Base-by-base conservation (phyloP, 2,329 filamentous ascomycete species). In the Boeremia lycopersici region DNA sequence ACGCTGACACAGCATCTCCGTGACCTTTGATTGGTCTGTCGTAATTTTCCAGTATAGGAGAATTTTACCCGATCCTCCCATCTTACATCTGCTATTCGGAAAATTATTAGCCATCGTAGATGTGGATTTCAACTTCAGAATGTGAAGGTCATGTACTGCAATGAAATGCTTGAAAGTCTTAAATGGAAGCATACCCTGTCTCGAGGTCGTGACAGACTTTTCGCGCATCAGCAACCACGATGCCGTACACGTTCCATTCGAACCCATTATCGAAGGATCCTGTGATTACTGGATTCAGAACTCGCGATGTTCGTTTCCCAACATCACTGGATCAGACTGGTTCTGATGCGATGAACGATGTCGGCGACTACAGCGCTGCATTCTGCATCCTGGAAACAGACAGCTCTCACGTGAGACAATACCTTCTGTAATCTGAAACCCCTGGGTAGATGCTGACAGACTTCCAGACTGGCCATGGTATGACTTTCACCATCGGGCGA, bases 261-360 rank as follows among this genome's bases (percentile, higher is more conserved):
- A 36, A 28, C 15, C 31, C 28, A 10, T n/a, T 35, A 9, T 10
- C 4, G 4, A 5, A 17, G 6, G 42, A 45, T 31, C 23, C 23
- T 28, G 31, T 45, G 10, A 36, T 45, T 12, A 45, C 42, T 8
- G 42, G 31, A 8, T 45, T 45, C 23, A 35, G 15, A 9, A 45
- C 31, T 35, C 42, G 42, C 4, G 8, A 23, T 45, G 42, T 45
- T 3, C 42, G 50, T n/a, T 48, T 13, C 13, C 60, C 84, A 74
- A 96, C 93, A 15, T 96, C 92, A 34, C 86, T 96, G 58, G 91
- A 96, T 78, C 95, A 93, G 80, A 96, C 91, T 17, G 92, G 92
- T 68, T 96, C 91, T 13, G 92, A 96, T 84, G 92, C 92, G 70
- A 96, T 96, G 93, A 96, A 96, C 73, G 89, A 90, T 4, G 91